phyloP scores from a whole-genome alignment of 371 early-diverging fungal species.

The Batrachochytrium dendrobatidis region DNA sequence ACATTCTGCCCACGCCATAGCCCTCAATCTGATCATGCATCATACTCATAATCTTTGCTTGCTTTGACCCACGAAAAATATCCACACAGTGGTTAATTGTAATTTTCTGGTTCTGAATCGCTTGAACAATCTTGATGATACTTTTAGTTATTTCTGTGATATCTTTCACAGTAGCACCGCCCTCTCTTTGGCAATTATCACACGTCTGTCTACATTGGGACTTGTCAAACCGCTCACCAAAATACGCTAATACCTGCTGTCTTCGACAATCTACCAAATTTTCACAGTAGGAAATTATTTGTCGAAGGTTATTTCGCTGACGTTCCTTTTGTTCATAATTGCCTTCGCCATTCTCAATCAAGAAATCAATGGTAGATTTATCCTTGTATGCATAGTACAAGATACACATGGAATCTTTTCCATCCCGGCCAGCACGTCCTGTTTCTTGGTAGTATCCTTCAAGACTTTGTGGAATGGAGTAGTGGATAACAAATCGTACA shows the following conservation, averaged over 20 bases:
- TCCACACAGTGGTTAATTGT: slow-evolving; percentile 72
- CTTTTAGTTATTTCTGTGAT: slow-evolving; percentile 47
- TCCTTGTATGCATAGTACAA: slow-evolving; percentile 85
- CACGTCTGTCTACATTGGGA: slow-evolving; percentile 75
- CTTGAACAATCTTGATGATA: slow-evolving; percentile 39
- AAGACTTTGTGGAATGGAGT: slow-evolving; percentile 87
- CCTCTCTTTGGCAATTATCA: slow-evolving; percentile 75
- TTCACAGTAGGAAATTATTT: slow-evolving; percentile 92
- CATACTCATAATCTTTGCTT: slow-evolving; percentile 44
- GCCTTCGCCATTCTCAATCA: slow-evolving; percentile 89
- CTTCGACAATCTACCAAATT: slow-evolving; percentile 92
- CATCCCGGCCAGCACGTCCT: slow-evolving; percentile 98
- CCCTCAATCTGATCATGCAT: slow-evolving; percentile 45
- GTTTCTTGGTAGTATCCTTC: slow-evolving; percentile 99
- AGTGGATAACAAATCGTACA: slow-evolving; percentile 98
- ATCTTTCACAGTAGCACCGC: slow-evolving; percentile 16
- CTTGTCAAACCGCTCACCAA: slow-evolving; percentile 84
- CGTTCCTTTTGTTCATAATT: slow-evolving; percentile 76
- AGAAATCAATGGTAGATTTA: slow-evolving; percentile 52
- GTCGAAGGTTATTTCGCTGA: slow-evolving; percentile 74
- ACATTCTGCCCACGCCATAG: slow-evolving; percentile 41
- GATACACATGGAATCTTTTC: slow-evolving; percentile 75
- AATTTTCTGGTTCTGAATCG: slow-evolving; percentile 42
- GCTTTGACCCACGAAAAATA: slow-evolving; percentile 68
- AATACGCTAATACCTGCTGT: slow-evolving; percentile 83